These are phyloP conservation scores for Colletotrichum musicola DNA, from an alignment of 2,329 filamentous ascomycete species.

Conservation along the genomic window DNA sequence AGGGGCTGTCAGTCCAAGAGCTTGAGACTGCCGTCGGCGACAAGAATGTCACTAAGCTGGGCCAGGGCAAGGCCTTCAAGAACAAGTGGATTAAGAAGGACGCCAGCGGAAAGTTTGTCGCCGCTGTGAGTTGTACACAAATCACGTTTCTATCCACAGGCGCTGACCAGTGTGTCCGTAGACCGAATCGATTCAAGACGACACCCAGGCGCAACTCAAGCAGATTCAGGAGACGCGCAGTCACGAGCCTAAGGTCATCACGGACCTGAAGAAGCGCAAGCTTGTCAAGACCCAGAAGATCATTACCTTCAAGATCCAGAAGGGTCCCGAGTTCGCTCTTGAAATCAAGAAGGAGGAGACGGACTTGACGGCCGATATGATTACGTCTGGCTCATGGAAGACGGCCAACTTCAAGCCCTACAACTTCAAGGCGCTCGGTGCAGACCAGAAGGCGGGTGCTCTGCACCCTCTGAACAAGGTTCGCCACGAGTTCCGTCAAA, in stretches of 20 bases:
- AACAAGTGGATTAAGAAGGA: conserved; percentile 78
- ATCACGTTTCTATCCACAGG: not conserved
- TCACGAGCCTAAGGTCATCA: conserved; percentile 80
- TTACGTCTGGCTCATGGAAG: conserved; percentile 90
- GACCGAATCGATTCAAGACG: conserved; percentile 83
- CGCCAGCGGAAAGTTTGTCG: conserved; percentile 67
- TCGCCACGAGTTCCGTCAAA: conserved; percentile 93
- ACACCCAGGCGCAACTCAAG: conserved; percentile 80
- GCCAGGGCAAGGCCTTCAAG: conserved; percentile 95
- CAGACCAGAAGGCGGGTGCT: conserved; percentile 71
- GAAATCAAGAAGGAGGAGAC: conserved; percentile 95
- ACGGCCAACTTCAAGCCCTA: conserved; percentile 87
- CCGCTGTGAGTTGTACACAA: conserved; percentile 54
- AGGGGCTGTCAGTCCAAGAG: conserved; percentile 85
- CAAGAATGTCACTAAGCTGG: conserved; percentile 81
- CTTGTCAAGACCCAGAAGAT: conserved; percentile 86
- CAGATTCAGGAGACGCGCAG: conserved; percentile 78
- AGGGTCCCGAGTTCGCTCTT: conserved; percentile 88
- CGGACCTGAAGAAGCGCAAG: conserved; percentile 93
- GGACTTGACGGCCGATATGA: conserved; percentile 94
- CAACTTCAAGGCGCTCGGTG: conserved; percentile 80
- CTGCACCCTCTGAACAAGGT: conserved; percentile 89
- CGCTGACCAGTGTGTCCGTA: conserved; percentile 43
- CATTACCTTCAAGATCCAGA: conserved; percentile 83
- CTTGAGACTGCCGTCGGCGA: conserved; percentile 78